phyloP scores from a whole-genome alignment of 352 stramenopile genomes.

The Hyaloperonospora arabidopsidis region DNA sequence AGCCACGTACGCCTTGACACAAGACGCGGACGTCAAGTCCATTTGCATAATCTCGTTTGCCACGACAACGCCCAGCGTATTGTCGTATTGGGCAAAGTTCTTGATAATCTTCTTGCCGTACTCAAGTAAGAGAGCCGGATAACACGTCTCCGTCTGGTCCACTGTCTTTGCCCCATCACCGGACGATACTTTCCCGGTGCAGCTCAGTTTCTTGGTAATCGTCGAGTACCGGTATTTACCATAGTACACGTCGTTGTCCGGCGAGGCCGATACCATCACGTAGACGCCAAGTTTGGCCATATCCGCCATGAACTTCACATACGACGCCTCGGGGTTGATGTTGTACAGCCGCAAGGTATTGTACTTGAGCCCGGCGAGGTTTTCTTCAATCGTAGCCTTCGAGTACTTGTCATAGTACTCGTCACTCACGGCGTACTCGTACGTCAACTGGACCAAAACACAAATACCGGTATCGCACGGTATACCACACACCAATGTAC shows the following conservation, averaged over 20 bases:
- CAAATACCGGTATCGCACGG: no score
- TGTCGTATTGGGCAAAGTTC: constrained; percentile 86
- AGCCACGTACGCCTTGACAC: constrained; percentile 76
- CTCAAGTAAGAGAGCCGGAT: constrained; percentile 73
- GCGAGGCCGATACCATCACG: constrained; percentile 70
- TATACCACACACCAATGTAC: neutral
- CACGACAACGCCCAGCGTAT: constrained; percentile 74
- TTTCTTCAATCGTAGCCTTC: constrained; percentile 55
- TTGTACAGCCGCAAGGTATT: constrained; percentile 86
- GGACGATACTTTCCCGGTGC: constrained; percentile 37
- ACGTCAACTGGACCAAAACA: constrained; percentile 53
- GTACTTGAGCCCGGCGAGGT: constrained; percentile 66
- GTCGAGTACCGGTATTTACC: constrained; percentile 80
- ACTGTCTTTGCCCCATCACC: constrained; percentile 39
- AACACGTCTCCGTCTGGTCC: constrained; percentile 73
- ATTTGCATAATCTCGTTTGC: constrained; percentile 86
- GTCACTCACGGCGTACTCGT: constrained; percentile 83
- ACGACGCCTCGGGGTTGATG: constrained; percentile 77
- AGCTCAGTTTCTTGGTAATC: constrained; percentile 57
- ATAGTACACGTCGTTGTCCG: constrained; percentile 79
- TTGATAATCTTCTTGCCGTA: constrained; percentile 86
- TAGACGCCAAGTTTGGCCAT: constrained; percentile 75
- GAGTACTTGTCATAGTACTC: constrained; percentile 82
- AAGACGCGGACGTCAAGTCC: constrained; percentile 63
- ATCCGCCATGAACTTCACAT: constrained; percentile 79